Conservation (phyloP, 306 rosid genomes). For the Vigna angularis region DNA sequence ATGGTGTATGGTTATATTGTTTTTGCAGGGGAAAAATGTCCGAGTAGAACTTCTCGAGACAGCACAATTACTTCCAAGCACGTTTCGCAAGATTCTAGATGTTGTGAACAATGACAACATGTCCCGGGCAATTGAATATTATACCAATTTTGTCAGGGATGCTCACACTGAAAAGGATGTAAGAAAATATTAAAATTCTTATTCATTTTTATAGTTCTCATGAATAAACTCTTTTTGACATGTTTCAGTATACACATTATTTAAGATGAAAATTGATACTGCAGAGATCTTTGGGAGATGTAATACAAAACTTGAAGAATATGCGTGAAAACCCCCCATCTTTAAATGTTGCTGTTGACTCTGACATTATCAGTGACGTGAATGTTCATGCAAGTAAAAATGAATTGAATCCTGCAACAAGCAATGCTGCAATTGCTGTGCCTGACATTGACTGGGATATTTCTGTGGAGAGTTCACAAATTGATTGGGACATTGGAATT, state of each 20-base stretch:
- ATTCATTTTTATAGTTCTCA: slow-evolving; percentile 22
- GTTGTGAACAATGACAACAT: slow-evolving; percentile 70
- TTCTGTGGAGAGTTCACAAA: slow-evolving; percentile 79
- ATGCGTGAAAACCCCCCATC: slow-evolving; percentile 74
- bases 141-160: slow-evolving; percentile 82
- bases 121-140: slow-evolving; percentile 79
- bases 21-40: slow-evolving; percentile 79
- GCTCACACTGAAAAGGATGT: slow-evolving; percentile 86
- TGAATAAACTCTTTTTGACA: slow-evolving; percentile 27
- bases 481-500: slow-evolving; percentile 91
- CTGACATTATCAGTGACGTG: slow-evolving; percentile 61
- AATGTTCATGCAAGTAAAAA: slow-evolving; percentile 52
- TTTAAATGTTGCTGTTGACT: slow-evolving; percentile 70
- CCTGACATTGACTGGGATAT: slow-evolving; percentile 92
- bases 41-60: slow-evolving; percentile 87
- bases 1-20: slow-evolving; percentile 35
- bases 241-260: slow-evolving; percentile 38
- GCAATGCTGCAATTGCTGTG: slow-evolving; percentile 48
- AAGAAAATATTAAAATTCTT: slow-evolving; percentile 45
- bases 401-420: slow-evolving; percentile 50
- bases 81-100: slow-evolving; percentile 75
- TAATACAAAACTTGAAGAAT: slow-evolving; percentile 65
- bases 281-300: slow-evolving; percentile 61
- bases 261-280: slow-evolving; percentile 39
- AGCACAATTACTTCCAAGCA: slow-evolving; percentile 83